phyloP scores from a whole-genome alignment of 352 stramenopile genomes.

The Thraustotheca clavata region DNA sequence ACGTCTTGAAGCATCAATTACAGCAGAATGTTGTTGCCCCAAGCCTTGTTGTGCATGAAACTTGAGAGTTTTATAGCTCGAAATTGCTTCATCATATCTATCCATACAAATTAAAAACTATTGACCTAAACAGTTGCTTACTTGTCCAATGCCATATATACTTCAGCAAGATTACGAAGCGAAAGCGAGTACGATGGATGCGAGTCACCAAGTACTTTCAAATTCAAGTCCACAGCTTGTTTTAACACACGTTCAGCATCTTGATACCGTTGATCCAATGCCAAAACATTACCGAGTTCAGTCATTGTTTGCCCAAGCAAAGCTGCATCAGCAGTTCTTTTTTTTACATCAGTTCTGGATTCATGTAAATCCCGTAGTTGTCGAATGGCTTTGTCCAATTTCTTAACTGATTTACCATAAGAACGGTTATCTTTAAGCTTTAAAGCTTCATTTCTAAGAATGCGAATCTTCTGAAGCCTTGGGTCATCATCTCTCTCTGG shows the following conservation, averaged over 20 bases:
- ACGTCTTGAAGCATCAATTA: conserved; percentile 55
- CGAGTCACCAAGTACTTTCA: conserved; percentile 69
- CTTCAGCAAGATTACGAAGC: conserved; percentile 68
- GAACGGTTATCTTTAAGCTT: conserved; percentile 55
- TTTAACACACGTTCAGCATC: conserved; percentile 70
- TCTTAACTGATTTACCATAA: conserved; percentile 42
- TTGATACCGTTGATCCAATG: conserved; percentile 60
- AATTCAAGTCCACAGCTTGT: conserved; percentile 59
- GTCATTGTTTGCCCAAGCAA: conserved; percentile 71
- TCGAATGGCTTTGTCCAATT: conserved; percentile 56
- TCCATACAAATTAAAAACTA: too few relatives aligned
- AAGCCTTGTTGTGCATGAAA: conserved; percentile 61
- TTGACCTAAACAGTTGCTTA: conserved; percentile 22
- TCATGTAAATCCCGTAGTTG: conserved; percentile 48
- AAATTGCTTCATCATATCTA: conserved; percentile 38
- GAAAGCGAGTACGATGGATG: conserved; percentile 70
- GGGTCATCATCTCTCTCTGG: conserved; percentile 41
- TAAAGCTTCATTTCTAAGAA: conserved; percentile 65
- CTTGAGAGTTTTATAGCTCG: conserved; percentile 59
- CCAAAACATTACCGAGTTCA: conserved; percentile 69
- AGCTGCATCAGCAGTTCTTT: conserved; percentile 59
- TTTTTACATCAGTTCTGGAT: conserved; percentile 37
- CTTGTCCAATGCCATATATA: conserved; percentile 66
- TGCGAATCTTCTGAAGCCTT: conserved; percentile 50
- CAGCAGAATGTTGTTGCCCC: conserved; percentile 57